phyloP scores from a whole-genome alignment of 2,329 filamentous ascomycete species.

The Metarhizium guizhouense region DNA sequence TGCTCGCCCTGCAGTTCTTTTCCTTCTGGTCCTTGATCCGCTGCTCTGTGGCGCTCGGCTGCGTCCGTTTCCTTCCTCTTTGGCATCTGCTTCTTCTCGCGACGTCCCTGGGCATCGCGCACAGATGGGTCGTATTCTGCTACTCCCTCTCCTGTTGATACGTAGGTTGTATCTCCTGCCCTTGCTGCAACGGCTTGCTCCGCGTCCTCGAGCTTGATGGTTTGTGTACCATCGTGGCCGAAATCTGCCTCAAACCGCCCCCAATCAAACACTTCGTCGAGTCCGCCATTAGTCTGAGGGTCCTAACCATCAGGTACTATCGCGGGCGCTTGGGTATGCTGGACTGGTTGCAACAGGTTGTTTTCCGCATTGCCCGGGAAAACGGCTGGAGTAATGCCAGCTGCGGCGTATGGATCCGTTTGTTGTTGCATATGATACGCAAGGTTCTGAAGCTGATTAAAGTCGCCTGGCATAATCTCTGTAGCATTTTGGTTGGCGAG shows the following conservation, averaged over 20 bases:
- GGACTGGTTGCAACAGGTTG: neutral
- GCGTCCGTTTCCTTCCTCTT: neutral
- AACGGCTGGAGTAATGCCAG: too few species aligned
- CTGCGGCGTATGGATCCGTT: too few species aligned
- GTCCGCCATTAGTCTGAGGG: neutral
- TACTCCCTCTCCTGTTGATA: neutral
- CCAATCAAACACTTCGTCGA: neutral
- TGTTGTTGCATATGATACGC: neutral
- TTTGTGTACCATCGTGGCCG: neutral
- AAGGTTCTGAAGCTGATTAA: neutral
- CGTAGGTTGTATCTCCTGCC: neutral
- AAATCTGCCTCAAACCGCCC: neutral
- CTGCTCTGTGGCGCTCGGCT: neutral
- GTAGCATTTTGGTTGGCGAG: neutral
- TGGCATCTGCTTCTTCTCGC: constrained; percentile 1
- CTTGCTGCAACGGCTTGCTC: neutral
- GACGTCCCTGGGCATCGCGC: constrained; percentile 2
- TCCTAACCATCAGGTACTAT: neutral
- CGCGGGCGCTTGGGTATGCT: neutral
- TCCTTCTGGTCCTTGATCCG: neutral
- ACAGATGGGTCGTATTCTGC: neutral
- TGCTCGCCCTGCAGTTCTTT: neutral
- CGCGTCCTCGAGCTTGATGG: neutral
- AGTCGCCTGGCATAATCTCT: neutral
- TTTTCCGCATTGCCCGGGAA: neutral